phyloP scores from a whole-genome alignment of 495 filamentous ascomycete species.

The Aspergillus steynii region DNA sequence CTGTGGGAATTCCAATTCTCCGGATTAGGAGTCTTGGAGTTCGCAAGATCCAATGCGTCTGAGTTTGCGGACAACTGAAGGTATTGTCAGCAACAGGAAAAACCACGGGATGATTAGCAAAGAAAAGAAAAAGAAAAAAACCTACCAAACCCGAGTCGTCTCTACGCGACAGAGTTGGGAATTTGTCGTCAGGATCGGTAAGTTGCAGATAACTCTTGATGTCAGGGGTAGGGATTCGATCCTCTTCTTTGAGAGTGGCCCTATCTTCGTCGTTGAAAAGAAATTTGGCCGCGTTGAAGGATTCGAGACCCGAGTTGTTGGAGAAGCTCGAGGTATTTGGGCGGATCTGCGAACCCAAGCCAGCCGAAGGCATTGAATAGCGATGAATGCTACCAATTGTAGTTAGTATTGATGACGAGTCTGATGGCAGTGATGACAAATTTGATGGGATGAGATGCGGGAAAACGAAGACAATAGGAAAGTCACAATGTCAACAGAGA shows the following conservation, averaged over 20 bases:
- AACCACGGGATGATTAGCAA: background rate
- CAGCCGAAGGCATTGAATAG: constrained; percentile 84
- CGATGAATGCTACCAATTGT: constrained; percentile 63
- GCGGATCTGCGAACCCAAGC: constrained; percentile 59
- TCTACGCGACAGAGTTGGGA: constrained; percentile 76
- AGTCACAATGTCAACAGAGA: constrained; percentile 13
- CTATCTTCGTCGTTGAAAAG: constrained; percentile 80
- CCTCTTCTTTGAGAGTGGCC: constrained; percentile 46
- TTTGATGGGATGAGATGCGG: constrained; percentile 2
- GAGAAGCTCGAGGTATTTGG: constrained; percentile 45
- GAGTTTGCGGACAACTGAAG: constrained; percentile 76
- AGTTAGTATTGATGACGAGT: constrained; percentile 13
- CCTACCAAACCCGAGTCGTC: constrained; percentile 70
- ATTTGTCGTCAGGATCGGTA: constrained; percentile 76
- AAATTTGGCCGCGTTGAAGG: constrained; percentile 78
- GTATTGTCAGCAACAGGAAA: constrained; percentile 4
- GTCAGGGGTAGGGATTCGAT: constrained; percentile 57
- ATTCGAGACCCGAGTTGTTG: constrained; percentile 53
- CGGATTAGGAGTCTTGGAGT: constrained; percentile 65
- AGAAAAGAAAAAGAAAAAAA: constrained; percentile 9
- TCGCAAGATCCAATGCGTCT: constrained; percentile 77
- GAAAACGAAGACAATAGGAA: constrained; percentile 15
- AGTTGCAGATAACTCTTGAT: constrained; percentile 70
- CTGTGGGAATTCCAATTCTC: constrained; percentile 66
- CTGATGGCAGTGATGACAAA: background rate